A percentile compares a stretch with the other conserved stretches of the same genome.
phyloP scores from a whole-genome alignment of 2,329 filamentous ascomycete genomes.

The Xylariaceae sp. region DNA sequence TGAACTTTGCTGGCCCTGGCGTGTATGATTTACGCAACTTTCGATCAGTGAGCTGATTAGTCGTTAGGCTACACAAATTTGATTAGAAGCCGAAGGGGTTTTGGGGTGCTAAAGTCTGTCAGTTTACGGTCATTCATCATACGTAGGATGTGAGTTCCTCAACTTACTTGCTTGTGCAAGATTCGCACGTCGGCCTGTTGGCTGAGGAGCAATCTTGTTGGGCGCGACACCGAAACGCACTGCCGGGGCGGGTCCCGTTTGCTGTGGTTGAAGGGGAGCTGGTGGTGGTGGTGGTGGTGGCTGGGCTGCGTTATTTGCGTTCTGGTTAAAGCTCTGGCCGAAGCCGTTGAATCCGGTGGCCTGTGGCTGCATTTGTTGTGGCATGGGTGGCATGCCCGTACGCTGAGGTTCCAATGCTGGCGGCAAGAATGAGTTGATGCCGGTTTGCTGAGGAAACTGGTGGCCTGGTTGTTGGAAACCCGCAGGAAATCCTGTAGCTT shows the following conservation, averaged over 20 bases:
- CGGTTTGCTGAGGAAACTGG: conserved; percentile 45
- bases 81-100: conserved; percentile 49
- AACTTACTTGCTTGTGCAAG: conserved; percentile 92
- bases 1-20: no score
- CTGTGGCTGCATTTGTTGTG: conserved; percentile 41
- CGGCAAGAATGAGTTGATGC: conserved; percentile 55
- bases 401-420: conserved; percentile 57
- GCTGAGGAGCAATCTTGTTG: conserved; percentile 74
- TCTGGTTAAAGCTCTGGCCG: conserved; percentile 39
- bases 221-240: conserved; percentile 81
- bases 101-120: conserved; percentile 38
- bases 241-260: conserved; percentile 80
- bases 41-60: no score
- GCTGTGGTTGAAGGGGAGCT: conserved; percentile 66
- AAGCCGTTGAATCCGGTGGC: conserved; percentile 46
- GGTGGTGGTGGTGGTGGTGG: conserved; percentile 53
- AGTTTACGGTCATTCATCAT: conserved; percentile 11
- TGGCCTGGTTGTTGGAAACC: conserved; percentile 32
- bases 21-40: no score
- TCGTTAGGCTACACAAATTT: not conserved
- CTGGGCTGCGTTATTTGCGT: conserved; percentile 46
- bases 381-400: conserved; percentile 43
- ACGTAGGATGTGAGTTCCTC: no score
- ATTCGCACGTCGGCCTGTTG: conserved; percentile 86
- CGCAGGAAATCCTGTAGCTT: conserved; percentile 58